Evolutionary conservation across 345 rosid genomes (phyloP).

Genomic region (Iberis pinnata): DNA sequence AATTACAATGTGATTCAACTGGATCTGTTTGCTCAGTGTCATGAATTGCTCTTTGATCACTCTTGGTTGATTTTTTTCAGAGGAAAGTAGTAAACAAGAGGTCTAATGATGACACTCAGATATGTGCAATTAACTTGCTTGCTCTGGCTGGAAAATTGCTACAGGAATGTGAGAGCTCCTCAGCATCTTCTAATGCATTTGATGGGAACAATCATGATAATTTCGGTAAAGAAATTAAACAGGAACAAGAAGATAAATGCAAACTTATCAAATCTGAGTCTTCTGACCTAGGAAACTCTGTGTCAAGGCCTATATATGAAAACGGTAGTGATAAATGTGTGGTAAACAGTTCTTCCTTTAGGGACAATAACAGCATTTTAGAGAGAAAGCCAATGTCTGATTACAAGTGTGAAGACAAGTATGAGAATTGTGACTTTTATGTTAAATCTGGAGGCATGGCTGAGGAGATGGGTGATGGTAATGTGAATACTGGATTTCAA

Average conservation of each 20-base stretch:
- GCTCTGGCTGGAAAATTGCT: conserved; percentile 83
- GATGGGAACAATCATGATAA: conserved; percentile 42
- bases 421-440: conserved; percentile 11
- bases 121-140: conserved; percentile 74
- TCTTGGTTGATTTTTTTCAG: conserved; percentile 33
- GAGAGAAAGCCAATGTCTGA: conserved; percentile 30
- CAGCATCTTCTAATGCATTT: conserved; percentile 65
- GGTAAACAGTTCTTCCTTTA: conserved; percentile 17
- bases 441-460: conserved; percentile 30
- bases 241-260: conserved; percentile 30
- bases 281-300: conserved; percentile 36
- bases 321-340: conserved; percentile 28
- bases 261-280: conserved; percentile 37
- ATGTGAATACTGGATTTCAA: conserved; percentile 30
- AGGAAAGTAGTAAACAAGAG: conserved; percentile 41
- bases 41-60: conserved; percentile 14
- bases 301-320: conserved; percentile 29
- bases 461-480: conserved; percentile 31
- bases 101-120: conserved; percentile 39
- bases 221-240: conserved; percentile 31
- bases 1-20: conserved; percentile 1
- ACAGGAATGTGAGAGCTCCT: conserved; percentile 74
- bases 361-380: conserved; percentile 30
- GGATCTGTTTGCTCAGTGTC: background rate
- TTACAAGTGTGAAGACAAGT: conserved; percentile 26